phyloP scores from a whole-genome alignment of 164 flowering plant genomes.

The Cinnamomum chago region DNA sequence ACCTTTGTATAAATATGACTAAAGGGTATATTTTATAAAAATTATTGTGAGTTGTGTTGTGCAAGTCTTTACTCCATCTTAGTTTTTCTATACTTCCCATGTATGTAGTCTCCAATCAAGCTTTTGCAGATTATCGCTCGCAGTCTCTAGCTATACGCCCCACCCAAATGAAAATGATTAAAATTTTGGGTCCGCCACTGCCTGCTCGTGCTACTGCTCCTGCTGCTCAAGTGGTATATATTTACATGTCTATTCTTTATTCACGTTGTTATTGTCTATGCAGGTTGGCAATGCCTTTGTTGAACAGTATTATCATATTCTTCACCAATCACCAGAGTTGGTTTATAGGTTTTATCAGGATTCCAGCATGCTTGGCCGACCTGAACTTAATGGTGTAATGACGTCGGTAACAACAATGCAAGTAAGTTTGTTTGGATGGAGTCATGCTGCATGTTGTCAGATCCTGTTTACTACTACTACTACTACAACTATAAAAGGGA shows the following conservation, averaged over 20 bases:
- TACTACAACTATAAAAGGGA: no score
- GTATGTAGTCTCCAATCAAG: no score
- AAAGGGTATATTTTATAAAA: no score
- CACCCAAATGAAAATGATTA: no score
- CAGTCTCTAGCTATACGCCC: no score
- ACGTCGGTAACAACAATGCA: constrained; percentile 56
- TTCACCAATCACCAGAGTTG: constrained; percentile 61
- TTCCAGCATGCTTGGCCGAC: constrained; percentile 60
- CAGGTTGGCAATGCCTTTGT: constrained; percentile 72
- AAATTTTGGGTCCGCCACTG: no score
- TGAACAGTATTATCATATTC: constrained; percentile 74
- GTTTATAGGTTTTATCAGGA: constrained; percentile 71
- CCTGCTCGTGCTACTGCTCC: constrained; percentile 21
- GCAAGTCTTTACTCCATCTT: no score
- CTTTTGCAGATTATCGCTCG: no score
- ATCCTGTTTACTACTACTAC: no score
- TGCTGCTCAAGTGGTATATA: constrained; percentile 46
- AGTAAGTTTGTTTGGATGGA: constrained; percentile 30
- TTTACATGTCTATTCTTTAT: neutral
- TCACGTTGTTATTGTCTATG: neutral
- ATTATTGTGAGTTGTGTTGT: no score
- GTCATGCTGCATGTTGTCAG: neutral
- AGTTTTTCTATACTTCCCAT: no score
- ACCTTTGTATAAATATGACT: no score
- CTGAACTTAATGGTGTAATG: constrained; percentile 57